Base-by-base conservation (phyloP, 2,329 filamentous ascomycete species). In the Trichoderma atroviride region DNA sequence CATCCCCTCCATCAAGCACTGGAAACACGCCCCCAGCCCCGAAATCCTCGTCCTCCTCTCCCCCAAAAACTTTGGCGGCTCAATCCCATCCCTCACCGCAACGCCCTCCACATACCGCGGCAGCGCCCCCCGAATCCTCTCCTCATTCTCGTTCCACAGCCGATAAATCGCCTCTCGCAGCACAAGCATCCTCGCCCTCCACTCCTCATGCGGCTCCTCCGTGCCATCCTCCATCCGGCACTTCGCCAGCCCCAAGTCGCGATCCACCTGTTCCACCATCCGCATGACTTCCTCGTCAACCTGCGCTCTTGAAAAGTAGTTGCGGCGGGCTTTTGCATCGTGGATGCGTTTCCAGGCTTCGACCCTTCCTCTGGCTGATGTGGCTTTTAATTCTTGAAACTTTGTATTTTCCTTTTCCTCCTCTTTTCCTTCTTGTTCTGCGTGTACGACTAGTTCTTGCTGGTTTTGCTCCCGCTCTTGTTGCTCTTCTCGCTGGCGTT, bases 21-120 rank as follows among this genome's bases (percentile, higher is more conserved):
- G 74, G 16, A 75, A 69, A 57, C 78, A 79, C 16, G 64, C 64
- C 6, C 31, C 58, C 4, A 35, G 31, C 4, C 10, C 61, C 14
- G 71, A 62, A 1, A 43, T 27, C 29, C 4, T 10, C 1, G 40
- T 43, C 5, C 40, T 43, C 33, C 29, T 10, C 27, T 58, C 62
- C 14, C 73, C 72, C 24, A 55, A 35, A 47, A 78, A 57, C 40
- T 70, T 52, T 6, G 71, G 74, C 35, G 72, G 70, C 5, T 70
- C 57, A 1, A 67, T 22, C 4, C 72, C 33, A 4, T 74, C 58
- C 40, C 75, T 74, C 40, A 70, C 70, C 0, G 78, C 77, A 3
- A 74, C 67, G 2, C 78, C 77, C 6, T 79, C 75, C 5, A 78
- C 53, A 59, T 79, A 79, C n/a, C 68, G 70, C 33, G 71, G 68